Evolutionary conservation across 768 basidiomycete species (phyloP), one percentile per base, ranked within the genome.

Genomic region (Glaciozyma martinii): DNA sequence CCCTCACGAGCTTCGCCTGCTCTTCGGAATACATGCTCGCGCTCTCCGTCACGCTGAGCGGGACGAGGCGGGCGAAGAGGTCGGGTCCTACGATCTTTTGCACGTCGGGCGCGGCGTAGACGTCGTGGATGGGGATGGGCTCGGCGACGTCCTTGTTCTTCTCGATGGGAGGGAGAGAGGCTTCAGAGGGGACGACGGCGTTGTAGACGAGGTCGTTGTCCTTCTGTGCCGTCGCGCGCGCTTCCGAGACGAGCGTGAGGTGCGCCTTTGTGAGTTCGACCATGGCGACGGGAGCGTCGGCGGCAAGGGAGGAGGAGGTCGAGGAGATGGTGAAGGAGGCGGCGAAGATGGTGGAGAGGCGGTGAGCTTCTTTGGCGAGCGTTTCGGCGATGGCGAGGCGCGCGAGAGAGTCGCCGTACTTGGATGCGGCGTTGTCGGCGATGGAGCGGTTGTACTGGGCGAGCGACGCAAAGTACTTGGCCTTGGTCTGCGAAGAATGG

Each of bases 191-290:
- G 0, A 91, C 77, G 62, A 93, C 82, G 5, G 90, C 90, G 74
- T 98, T 91, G 79, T 99, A 99, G 69, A 99, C 94, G 59, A 99
- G 83, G 74, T 98, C 94, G 76, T 98, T 98, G 78, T 95, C 92
- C 60, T 88, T 85, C 60, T 83, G 81, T 0, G 88, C 88, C 67
- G 90, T 87, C 59, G 77, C 78, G 74, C 84, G 85, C 65, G 83
- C 84, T 70, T 94, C 91, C 0, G 83, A 79, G 71, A 87, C 86
- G 53, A 92, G 79, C 7, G 86, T 83, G 6, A 86, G 79, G 68
- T 93, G 91, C 0, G 85, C 81, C 75, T 94, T 95, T 12, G 86
- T 85, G 58, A 91, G 86, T 59, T 93, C 91, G 33, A 81, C 77
- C 59, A 98, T 82, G 50, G 88, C 84, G 7, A 86, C 78, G 0